These are phyloP conservation scores for Gloeophyllum trabeum DNA, from an alignment of 768 basidiomycete species.

Conservation along the genomic window DNA sequence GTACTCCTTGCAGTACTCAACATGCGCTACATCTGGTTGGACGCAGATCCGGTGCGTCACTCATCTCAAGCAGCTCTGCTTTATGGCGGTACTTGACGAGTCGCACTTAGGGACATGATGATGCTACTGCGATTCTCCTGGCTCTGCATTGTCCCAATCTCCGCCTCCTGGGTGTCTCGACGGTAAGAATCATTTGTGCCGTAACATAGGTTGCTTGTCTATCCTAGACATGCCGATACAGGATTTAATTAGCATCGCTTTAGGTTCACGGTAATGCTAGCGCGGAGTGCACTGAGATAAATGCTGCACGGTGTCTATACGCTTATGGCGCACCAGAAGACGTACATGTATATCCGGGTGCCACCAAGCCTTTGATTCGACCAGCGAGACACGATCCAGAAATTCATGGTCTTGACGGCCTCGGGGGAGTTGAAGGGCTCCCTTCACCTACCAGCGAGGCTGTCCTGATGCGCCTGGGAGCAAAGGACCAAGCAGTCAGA, in stretches of 20 bases:
- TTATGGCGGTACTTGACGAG: not conserved
- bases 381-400: constrained; percentile 52
- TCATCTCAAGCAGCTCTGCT: not conserved
- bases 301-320: constrained; percentile 68
- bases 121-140: constrained; percentile 75
- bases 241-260: not conserved
- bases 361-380: constrained; percentile 56
- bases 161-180: constrained; percentile 72
- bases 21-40: constrained; percentile 52
- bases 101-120: constrained; percentile 91
- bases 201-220: not conserved
- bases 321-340: constrained; percentile 56
- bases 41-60: constrained; percentile 48
- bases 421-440: constrained; percentile 78
- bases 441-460: constrained; percentile 34
- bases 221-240: no score
- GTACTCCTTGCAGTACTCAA: no score
- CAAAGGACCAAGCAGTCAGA: constrained; percentile 28
- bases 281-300: constrained; percentile 47
- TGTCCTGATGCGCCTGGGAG: constrained; percentile 37
- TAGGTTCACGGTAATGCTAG: constrained; percentile 79
- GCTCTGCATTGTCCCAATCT: constrained; percentile 58
- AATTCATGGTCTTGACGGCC: constrained; percentile 77
- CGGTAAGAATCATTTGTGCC: no score
- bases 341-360: constrained; percentile 60